These are phyloP conservation scores for Penicillium crystallinum DNA, from an alignment of 495 filamentous ascomycete genomes.

Conservation along the genomic window DNA sequence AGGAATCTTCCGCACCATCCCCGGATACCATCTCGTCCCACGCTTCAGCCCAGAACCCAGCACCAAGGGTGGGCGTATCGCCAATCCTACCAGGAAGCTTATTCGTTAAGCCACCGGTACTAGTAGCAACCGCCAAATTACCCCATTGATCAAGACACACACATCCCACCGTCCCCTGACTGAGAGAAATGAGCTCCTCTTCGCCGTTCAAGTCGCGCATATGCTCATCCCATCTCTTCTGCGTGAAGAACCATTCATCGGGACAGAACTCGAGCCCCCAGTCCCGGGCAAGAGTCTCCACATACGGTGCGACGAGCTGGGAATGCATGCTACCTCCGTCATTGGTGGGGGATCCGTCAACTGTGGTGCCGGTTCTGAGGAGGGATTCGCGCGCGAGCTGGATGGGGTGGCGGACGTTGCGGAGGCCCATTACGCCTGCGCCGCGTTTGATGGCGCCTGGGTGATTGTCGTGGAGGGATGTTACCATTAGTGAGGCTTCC, in stretches of 20 bases:
- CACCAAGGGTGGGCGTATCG: conserved; percentile 80
- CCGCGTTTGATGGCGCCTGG: conserved; percentile 64
- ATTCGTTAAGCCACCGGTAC: conserved; percentile 84
- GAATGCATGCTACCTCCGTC: conserved; percentile 55
- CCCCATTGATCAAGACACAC: conserved; percentile 73
- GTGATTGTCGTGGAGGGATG: conserved; percentile 23
- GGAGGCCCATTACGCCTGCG: conserved; percentile 67
- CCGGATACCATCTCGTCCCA: conserved; percentile 49
- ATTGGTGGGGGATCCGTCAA: conserved; percentile 24
- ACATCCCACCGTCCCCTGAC: conserved; percentile 81
- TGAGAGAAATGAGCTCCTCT: conserved; percentile 20
- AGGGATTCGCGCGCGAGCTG: conserved; percentile 68
- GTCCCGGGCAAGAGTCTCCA: conserved; percentile 58
- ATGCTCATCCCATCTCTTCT: conserved; percentile 81
- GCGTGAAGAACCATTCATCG: conserved; percentile 71
- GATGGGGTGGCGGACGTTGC: conserved; percentile 73
- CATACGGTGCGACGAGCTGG: conserved; percentile 59
- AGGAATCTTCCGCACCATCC: not conserved
- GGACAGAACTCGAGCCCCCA: conserved; percentile 68
- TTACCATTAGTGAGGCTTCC: conserved; percentile 88
- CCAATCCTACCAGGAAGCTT: conserved; percentile 82
- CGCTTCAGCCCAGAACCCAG: conserved; percentile 87
- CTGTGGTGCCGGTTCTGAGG: conserved; percentile 43
- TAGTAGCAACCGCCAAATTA: conserved; percentile 72
- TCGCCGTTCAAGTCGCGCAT: conserved; percentile 54